Conservation (phyloP, 2,329 filamentous ascomycete genomes). For the Aspergillus glaucus region DNA sequence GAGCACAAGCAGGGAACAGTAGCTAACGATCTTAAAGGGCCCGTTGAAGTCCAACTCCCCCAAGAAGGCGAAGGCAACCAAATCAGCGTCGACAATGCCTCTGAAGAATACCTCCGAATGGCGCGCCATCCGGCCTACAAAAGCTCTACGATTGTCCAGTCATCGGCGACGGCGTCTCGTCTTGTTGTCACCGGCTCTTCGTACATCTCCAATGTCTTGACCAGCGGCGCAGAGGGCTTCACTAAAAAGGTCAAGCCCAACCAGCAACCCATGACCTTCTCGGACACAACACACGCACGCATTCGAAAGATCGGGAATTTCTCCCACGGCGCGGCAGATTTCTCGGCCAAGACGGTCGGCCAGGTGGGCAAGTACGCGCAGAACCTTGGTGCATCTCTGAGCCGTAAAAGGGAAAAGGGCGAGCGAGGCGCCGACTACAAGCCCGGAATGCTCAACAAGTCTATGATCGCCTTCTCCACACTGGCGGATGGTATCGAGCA, state of each 20-base stretch:
- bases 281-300: slow-evolving; percentile 72
- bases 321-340: slow-evolving; percentile 67
- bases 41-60: slow-evolving; percentile 45
- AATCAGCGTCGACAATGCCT: slow-evolving; percentile 43
- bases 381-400: slow-evolving; percentile 73
- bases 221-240: slow-evolving; percentile 72
- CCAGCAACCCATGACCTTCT: slow-evolving; percentile 78
- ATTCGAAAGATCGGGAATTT: slow-evolving; percentile 87
- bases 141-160: slow-evolving; percentile 77
- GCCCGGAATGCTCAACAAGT: slow-evolving; percentile 90
- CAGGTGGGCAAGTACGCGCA: slow-evolving; percentile 78
- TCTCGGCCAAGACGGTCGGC: slow-evolving; percentile 82
- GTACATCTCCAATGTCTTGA: slow-evolving; percentile 70
- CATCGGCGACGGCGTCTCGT: slow-evolving; percentile 79
- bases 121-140: slow-evolving; percentile 86
- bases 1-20: no score
- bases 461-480: slow-evolving; percentile 91
- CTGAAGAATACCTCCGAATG: slow-evolving; percentile 62
- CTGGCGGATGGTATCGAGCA: slow-evolving; percentile 91
- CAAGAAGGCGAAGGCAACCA: slow-evolving; percentile 41
- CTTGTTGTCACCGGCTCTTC: slow-evolving; percentile 84
- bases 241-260: slow-evolving; percentile 72
- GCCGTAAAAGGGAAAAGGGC: slow-evolving; percentile 53
- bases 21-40: slow-evolving; percentile 24
- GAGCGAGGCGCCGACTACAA: slow-evolving; percentile 63